Base-by-base conservation (phyloP, 306 rosid species). In the Cucurbita maxima region DNA sequence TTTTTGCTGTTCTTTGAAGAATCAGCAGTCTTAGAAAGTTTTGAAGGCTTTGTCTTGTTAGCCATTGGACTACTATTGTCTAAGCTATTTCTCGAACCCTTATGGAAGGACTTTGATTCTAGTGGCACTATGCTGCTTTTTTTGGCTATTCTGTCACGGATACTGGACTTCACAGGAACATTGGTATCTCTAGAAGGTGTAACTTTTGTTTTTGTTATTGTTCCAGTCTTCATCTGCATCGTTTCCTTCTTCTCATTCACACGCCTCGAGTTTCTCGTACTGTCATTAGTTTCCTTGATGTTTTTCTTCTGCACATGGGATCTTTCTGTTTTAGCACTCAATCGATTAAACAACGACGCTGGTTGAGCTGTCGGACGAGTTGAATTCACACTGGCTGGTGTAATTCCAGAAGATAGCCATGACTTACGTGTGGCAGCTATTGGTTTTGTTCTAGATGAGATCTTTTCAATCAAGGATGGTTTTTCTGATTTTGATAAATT, bases 51-150 rank as follows among this genome's bases (percentile, higher is more conserved):
- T 74, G 77, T 84, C 89, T 85, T 94, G 84, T 54, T 89, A 74
- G 78, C 79, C 45, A 74, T 79, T 78, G 84, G 79, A 71, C 76
- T 75, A 44, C 79, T 74, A 44, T 66, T 66, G 75, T 84, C 87
- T 41, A 82, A 69, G 51, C 79, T 81, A 74, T 76, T 75, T 80
- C 92, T 83, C 53, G 96, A 85, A 86, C 97, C 90, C 84, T 89
- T 94, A 1, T 92, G 96, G 85, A 86, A 87, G 67, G 98, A 90
- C 83, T 89, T 94, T 38, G 96, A 86, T 77, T 94, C 98, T 84
- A 94, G 80, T 16, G 98, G 98, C 58, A 94, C 98, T 77, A 91
- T 88, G 73, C 92, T 91, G 87, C 98, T 86, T 85, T 87, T 94
- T 89, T 85, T 89, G 74, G 95, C 79, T 76, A 80, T 88, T 90